These are phyloP conservation scores for Pseudonectria buxi DNA, from an alignment of 2,329 filamentous ascomycete species.

Conservation along the genomic window DNA sequence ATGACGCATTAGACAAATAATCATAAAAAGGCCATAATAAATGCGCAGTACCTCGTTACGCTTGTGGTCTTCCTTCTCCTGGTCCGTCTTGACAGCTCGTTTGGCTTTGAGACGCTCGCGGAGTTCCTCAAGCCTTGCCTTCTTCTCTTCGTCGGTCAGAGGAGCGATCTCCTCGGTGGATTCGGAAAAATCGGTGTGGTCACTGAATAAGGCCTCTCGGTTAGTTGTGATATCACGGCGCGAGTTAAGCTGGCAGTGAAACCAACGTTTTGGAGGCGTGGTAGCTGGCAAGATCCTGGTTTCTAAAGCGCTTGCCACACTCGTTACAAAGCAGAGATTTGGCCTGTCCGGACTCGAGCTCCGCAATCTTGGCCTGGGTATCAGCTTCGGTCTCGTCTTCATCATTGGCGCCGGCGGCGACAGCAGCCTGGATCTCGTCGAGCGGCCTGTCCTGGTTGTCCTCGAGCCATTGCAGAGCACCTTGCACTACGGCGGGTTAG, in stretches of 20 bases:
- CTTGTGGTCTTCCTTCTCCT: slow-evolving; percentile 77
- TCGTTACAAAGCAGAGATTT: slow-evolving; percentile 89
- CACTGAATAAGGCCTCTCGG: slow-evolving; percentile 35
- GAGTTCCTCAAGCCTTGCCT: slow-evolving; percentile 68
- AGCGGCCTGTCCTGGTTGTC: slow-evolving; percentile 81
- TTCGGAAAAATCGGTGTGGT: slow-evolving; percentile 86
- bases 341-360: slow-evolving; percentile 66
- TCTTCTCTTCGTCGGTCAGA: slow-evolving; percentile 87
- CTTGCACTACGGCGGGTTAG: slow-evolving; percentile 56
- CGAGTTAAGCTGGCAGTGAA: not conserved
- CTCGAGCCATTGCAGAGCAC: slow-evolving; percentile 91
- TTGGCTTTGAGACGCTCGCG: slow-evolving; percentile 66
- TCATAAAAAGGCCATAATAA: not conserved
- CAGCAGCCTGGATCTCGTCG: slow-evolving; percentile 63
- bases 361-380: slow-evolving; percentile 50
- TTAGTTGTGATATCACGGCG: not conserved
- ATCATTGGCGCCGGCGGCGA: slow-evolving; percentile 32
- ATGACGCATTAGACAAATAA: slow-evolving; percentile 1
- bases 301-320: slow-evolving; percentile 85
- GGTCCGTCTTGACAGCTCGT: slow-evolving; percentile 56
- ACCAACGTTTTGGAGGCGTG: slow-evolving; percentile 79
- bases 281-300: slow-evolving; percentile 74
- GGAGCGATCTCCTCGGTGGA: slow-evolving; percentile 89
- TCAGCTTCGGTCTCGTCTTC: slow-evolving; percentile 42
- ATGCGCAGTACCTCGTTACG: slow-evolving; percentile 63